Conservation (phyloP, 208 protist genomes). For the Trypanosoma grayi region DNA sequence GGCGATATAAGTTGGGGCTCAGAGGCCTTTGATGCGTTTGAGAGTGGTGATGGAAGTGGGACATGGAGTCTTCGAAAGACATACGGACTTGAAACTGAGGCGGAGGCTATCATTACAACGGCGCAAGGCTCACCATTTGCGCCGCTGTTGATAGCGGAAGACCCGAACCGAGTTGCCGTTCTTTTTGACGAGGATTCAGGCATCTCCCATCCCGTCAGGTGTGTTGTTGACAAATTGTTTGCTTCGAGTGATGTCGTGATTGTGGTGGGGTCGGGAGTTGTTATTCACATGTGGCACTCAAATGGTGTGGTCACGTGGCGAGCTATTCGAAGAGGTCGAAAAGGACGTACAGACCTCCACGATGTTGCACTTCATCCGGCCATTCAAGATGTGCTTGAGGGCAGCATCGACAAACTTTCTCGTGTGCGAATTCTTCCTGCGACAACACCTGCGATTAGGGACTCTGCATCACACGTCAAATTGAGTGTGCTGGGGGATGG, state of each 20-base stretch:
- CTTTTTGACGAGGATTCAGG: slow-evolving; percentile 66
- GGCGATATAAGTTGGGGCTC: slow-evolving; percentile 64
- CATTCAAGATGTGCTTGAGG: slow-evolving; percentile 25
- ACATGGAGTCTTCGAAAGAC: slow-evolving; percentile 70
- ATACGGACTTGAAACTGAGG: slow-evolving; percentile 58
- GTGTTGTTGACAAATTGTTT: slow-evolving; percentile 34
- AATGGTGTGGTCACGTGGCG: slow-evolving; percentile 35
- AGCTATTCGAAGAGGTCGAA: slow-evolving; percentile 33
- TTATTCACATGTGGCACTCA: slow-evolving; percentile 61
- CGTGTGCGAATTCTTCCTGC: slow-evolving; percentile 42
- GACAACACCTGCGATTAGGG: slow-evolving; percentile 68
- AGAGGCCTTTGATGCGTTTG: slow-evolving; percentile 57
- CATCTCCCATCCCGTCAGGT: slow-evolving; percentile 21
- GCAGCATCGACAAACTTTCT: slow-evolving; percentile 23
- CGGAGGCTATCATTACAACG: slow-evolving; percentile 65
- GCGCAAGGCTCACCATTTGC: slow-evolving; percentile 35
- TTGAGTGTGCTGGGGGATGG: slow-evolving; percentile 65
- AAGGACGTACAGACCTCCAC: slow-evolving; percentile 5
- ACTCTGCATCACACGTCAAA: slow-evolving; percentile 38
- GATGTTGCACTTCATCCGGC: slow-evolving; percentile 14
- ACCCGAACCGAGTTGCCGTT: slow-evolving; percentile 55
- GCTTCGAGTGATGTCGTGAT: slow-evolving; percentile 46
- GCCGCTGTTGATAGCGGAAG: slow-evolving; percentile 48
- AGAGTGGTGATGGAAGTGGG: slow-evolving; percentile 57
- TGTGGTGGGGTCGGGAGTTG: slow-evolving; percentile 47